These are phyloP conservation scores for Dipodascus albidus DNA, from an alignment of 805 yeast genomes.

Conservation along the genomic window DNA sequence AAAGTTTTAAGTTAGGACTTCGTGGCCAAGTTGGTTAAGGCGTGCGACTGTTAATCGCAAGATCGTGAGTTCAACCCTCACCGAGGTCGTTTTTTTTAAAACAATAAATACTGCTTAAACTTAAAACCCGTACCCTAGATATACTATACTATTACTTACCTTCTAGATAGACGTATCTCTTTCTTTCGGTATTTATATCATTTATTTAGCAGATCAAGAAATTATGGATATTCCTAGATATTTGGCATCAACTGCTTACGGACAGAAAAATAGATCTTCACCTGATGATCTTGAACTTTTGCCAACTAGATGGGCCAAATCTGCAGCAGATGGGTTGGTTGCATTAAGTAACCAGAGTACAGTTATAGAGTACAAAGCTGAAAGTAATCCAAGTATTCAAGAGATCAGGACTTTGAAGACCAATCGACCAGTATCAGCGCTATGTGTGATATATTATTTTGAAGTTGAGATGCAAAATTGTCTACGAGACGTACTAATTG, in stretches of 20 bases:
- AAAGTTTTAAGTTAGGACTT: slow-evolving; percentile 26
- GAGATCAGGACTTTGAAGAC: slow-evolving; percentile 21
- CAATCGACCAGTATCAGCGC: slow-evolving; percentile 27
- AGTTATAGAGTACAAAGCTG: slow-evolving; percentile 4
- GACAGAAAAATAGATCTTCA: not conserved
- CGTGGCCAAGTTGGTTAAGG: slow-evolving; percentile 52
- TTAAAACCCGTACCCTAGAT: not conserved
- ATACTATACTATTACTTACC: not conserved
- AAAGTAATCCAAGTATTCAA: slow-evolving; percentile 3
- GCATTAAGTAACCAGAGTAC: slow-evolving; percentile 4
- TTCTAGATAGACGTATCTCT: not conserved
- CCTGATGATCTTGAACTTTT: slow-evolving; percentile 13
- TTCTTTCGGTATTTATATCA: not conserved
- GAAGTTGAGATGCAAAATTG: slow-evolving; percentile 34
- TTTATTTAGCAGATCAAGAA: too few species aligned
- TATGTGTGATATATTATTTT: slow-evolving; percentile 38
- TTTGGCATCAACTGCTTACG: not conserved
- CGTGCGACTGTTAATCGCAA: slow-evolving; percentile 57
- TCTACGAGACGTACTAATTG: slow-evolving; percentile 30
- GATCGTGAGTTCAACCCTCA: slow-evolving; percentile 52
- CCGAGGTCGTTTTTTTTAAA: slow-evolving; percentile 34
- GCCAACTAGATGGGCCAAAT: slow-evolving; percentile 15
- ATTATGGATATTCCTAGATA: not conserved
- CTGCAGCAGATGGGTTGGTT: slow-evolving; percentile 8
- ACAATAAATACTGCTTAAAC: not conserved